Base-by-base conservation (phyloP, 345 rosid species). In the Gossypium anomalum region DNA sequence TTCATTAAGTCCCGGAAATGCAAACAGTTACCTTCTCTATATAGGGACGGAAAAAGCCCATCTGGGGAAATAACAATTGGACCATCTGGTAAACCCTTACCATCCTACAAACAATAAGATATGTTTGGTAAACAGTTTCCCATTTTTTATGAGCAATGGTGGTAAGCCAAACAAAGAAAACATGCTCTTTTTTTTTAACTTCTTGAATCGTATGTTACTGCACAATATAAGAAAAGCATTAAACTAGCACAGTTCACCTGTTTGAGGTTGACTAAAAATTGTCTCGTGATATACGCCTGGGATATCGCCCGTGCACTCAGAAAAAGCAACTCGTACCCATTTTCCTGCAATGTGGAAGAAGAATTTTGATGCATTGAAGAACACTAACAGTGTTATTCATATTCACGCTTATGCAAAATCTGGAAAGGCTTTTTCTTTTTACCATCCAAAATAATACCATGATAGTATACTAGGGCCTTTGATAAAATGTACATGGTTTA, bases 51-150 rank as follows among this genome's bases (percentile, higher is more conserved):
- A 80, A 95, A 88, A 77, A 95, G 88, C 10, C 99, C 99, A 82
- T 95, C 99, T 0, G 99, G 99, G 71, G 99, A 95, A 77, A 95
- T 95, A 71, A 95, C 94, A 79, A 93, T 90, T 19, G 99, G 99
- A 48, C 99, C 99, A 75, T 95, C 98, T 23, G 99, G 99, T 78
- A 95, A 89, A 70, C 89, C 89, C 81, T 90, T 93, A 58, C 98
- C 99, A 64, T 95, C 92, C 99, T 93, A 83, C 27, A 72, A 66
- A 63, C 67, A 71, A 49, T 5, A 72, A 16, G 77, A 56, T 2
- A 78, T 17, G 6, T 57, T 55, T 3, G 7, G 70, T 53, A 38
- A 38, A 14, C 43, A 25, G 13, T 23, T 68, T 8, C 41, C 3
- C 23, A 57, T 16, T 27, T 68, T 68, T 49, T 15, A 52, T 29